Percentiles rank a stretch among this genome's conserved stretches.
phyloP scores from a whole-genome alignment of 441 rosid species.

The Rhodomyrtus psidioides region DNA sequence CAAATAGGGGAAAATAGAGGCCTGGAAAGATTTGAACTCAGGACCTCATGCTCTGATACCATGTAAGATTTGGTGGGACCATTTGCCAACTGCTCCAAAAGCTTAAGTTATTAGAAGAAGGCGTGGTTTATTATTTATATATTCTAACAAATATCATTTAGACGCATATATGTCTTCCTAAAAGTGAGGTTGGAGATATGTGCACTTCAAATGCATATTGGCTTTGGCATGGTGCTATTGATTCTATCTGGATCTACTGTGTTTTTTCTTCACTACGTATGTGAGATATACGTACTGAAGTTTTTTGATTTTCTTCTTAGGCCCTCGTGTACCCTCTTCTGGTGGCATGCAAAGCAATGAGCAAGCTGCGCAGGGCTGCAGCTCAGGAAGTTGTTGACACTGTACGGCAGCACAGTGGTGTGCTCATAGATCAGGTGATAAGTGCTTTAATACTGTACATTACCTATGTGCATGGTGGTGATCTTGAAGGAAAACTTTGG shows the following conservation, averaged over 20 bases:
- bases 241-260: neutral
- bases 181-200: neutral
- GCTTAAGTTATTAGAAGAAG: too few species aligned
- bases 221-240: neutral
- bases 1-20: too few species aligned
- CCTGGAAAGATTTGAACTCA: too few species aligned
- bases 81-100: too few species aligned
- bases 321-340: conserved; percentile 99
- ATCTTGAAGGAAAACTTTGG: neutral
- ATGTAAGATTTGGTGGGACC: too few species aligned
- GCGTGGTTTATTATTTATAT: too few species aligned
- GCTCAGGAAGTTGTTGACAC: conserved; percentile 98
- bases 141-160: too few species aligned
- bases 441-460: neutral
- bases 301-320: conserved; percentile 21
- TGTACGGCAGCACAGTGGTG: conserved; percentile 97
- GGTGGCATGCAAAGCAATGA: conserved; percentile 96
- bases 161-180: neutral
- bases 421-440: conserved; percentile 90
- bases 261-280: neutral
- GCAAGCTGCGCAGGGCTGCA: conserved; percentile 93
- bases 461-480: neutral
- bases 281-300: neutral
- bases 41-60: too few species aligned
- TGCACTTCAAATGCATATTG: neutral